Base-by-base conservation (phyloP, 1,284 basidiomycete species). In the Rhizopogon hawkerae region DNA sequence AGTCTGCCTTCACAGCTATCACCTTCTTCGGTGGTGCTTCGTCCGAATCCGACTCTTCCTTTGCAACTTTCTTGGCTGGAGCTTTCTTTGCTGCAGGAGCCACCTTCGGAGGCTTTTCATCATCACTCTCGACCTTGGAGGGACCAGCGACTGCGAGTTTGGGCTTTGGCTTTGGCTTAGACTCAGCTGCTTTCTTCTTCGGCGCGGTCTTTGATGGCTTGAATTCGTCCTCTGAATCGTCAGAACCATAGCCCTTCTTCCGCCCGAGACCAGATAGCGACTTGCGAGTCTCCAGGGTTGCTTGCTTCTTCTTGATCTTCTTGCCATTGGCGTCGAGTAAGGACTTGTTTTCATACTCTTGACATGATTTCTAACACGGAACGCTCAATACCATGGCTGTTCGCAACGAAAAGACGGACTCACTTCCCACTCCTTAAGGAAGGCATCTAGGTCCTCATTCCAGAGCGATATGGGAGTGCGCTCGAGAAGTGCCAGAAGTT, bases 361-460 rank as follows among this genome's bases (percentile, higher is more conserved):
- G 73, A 59, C 86, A 85, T 11, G 77, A 73, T 56, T 74, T 75
- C 81, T 89, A 57, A 46, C 61, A 53, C 52, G 58, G 5, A 51
- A 38, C 42, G 33, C 35, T 48, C 45, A 31, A 31, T 42, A 3
- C 37, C 10, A 8, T 23, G 13, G 29, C 29, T 38, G 18, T 53
- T 48, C 38, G 48, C 14, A 34, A 26, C 36, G 11, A n/a, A 21
- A 13, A 38, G 38, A 7, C 46, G 2, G 23, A 41, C 84, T 56
- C 54, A 88, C 92, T 67, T 90, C 79, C 92, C 92, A 98, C 60
- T 88, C 83, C 36, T 70, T 75, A 36, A 92, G 65, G 76, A 98
- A 96, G 24, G 67, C 69, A 60, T 94, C 88, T 21, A 99, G 74
- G 61, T 99, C 96, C 10, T 76, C 74, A 60, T 90, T 89, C 96